phyloP scores from a whole-genome alignment of 345 rosid genomes.

The Angophora floribunda region DNA sequence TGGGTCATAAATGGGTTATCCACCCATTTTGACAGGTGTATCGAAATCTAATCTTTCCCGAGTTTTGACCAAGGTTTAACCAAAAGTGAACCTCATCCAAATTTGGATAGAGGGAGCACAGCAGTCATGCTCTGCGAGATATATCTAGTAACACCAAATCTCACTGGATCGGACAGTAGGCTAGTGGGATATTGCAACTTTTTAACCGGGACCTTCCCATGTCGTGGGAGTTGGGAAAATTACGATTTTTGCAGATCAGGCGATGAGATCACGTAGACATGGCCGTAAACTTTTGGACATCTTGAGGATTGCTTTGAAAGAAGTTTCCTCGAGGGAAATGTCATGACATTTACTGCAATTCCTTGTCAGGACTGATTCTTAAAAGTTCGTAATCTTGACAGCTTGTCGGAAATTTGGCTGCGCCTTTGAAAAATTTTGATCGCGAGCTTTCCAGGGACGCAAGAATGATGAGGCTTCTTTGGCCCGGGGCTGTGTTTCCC shows the following conservation, averaged over 20 bases:
- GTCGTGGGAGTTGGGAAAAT: background rate
- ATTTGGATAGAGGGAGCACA: background rate
- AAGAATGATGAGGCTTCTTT: background rate
- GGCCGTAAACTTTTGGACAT: rapidly evolving
- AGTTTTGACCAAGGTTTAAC: background rate
- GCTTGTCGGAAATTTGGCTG: background rate
- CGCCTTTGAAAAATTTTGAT: background rate
- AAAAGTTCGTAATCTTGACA: background rate
- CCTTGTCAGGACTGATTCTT: background rate
- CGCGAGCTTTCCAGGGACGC: background rate
- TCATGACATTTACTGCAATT: background rate
- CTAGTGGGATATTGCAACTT: background rate
- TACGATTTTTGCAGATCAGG: background rate
- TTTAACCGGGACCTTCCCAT: too few relatives aligned
- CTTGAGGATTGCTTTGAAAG: too few relatives aligned
- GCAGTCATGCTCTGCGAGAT: background rate
- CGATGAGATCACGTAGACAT: too few relatives aligned
- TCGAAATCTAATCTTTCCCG: background rate
- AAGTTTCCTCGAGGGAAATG: background rate
- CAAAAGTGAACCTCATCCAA: background rate
- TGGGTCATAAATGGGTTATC: too few relatives aligned
- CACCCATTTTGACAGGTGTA: too few relatives aligned
- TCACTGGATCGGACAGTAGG: rapidly evolving
- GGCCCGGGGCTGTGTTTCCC: background rate
- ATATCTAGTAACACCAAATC: background rate